phyloP scores from a whole-genome alignment of 2,329 filamentous ascomycete genomes.

The Immersiporthe knoxdaviesiana region DNA sequence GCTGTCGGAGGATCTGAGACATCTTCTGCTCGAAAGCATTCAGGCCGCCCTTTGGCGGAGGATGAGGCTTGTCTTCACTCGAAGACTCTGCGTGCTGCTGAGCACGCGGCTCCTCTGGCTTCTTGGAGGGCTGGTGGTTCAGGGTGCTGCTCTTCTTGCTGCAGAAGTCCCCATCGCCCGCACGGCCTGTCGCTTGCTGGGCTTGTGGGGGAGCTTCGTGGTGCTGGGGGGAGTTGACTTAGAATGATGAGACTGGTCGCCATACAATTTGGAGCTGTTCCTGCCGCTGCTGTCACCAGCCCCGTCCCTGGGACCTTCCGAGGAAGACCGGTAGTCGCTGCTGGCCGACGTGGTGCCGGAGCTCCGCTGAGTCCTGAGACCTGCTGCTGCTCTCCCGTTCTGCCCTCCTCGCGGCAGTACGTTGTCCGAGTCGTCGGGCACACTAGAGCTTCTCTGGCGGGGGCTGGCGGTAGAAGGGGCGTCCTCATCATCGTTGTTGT shows the following conservation, averaged over 20 bases:
- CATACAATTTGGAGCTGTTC: conserved; percentile 29
- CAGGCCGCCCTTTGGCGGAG: conserved; percentile 25
- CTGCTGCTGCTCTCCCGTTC: conserved; percentile 5
- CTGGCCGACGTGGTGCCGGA: conserved; percentile 16
- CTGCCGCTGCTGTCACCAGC: conserved; percentile 12
- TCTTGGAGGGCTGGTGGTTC: conserved; percentile 13
- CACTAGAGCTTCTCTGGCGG: conserved; percentile 40
- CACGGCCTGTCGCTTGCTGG: conserved; percentile 24
- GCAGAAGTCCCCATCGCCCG: conserved; percentile 18
- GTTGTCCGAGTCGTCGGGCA: conserved; percentile 37
- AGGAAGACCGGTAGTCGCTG: conserved; percentile 11
- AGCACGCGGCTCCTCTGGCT: conserved; percentile 10
- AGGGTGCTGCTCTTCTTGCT: conserved; percentile 9
- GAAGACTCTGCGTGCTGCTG: conserved; percentile 30
- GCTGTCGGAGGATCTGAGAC: conserved; percentile 30
- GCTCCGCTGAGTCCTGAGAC: conserved; percentile 2
- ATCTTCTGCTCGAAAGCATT: conserved; percentile 33
- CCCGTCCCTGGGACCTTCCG: conserved; percentile 9
- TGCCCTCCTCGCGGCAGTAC: conserved; percentile 29
- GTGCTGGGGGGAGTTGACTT: conserved; percentile 7
- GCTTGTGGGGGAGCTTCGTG: conserved; percentile 11
- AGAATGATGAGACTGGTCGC: conserved; percentile 20
- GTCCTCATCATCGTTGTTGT: conserved; percentile 33
- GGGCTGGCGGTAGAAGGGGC: conserved; percentile 28
- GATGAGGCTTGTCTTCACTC: conserved; percentile 35